Percentiles rank a stretch among this genome's conserved stretches.
phyloP scores from a whole-genome alignment of 805 yeast genomes.

The Ogataea corticis region DNA sequence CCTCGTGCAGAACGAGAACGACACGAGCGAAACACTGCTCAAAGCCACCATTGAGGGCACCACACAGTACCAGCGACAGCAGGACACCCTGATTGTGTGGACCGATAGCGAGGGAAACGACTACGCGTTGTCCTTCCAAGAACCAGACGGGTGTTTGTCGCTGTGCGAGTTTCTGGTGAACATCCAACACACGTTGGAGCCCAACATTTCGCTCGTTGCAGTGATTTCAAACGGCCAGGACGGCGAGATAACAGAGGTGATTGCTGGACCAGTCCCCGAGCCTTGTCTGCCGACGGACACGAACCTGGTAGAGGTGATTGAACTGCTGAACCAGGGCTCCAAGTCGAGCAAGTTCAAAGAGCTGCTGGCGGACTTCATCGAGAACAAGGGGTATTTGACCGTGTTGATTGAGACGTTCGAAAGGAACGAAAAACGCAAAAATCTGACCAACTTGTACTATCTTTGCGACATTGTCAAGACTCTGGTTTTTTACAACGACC shows the following conservation, averaged over 20 bases:
- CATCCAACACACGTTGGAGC: constrained; percentile 62
- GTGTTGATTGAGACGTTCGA: constrained; percentile 55
- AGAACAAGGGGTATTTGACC: constrained; percentile 51
- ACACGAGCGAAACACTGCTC: constrained; percentile 58
- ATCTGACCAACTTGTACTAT: constrained; percentile 57
- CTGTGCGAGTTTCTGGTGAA: constrained; percentile 77
- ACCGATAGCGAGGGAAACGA: constrained; percentile 71
- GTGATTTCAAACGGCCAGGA: constrained; percentile 48
- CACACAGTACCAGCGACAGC: constrained; percentile 88
- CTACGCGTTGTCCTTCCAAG: constrained; percentile 90
- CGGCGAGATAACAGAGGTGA: constrained; percentile 67
- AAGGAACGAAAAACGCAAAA: constrained; percentile 52
- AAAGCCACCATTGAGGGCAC: constrained; percentile 69
- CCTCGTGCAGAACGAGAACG: constrained; percentile 70
- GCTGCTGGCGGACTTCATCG: constrained; percentile 56
- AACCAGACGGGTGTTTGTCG: constrained; percentile 82
- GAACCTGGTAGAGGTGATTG: constrained; percentile 55
- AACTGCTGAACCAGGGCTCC: constrained; percentile 58
- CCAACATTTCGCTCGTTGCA: constrained; percentile 71
- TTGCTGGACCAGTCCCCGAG: constrained; percentile 75
- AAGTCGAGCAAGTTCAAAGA: constrained; percentile 64
- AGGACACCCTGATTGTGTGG: constrained; percentile 94
- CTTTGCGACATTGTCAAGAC: constrained; percentile 76
- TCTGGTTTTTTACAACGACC: constrained; percentile 70
- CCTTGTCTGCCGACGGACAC: constrained; percentile 59